phyloP scores from a whole-genome alignment of 257 asterid species.

The Solanum corneliomulleri region DNA sequence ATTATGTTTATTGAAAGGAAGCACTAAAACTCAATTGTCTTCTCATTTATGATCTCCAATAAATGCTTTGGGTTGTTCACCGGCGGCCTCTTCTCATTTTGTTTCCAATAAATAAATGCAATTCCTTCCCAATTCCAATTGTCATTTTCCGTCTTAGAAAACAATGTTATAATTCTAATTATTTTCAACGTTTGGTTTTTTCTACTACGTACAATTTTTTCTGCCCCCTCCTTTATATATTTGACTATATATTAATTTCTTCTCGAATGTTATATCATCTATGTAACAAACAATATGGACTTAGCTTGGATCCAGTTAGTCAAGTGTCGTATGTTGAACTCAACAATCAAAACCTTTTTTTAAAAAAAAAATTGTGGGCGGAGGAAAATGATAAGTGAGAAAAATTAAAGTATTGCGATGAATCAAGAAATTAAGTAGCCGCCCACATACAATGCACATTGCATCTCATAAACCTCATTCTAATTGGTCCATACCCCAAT shows the following conservation, averaged over 20 bases:
- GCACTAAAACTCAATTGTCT: not conserved
- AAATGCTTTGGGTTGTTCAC: constrained; percentile 19
- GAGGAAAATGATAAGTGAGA: not conserved
- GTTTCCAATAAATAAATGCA: not conserved
- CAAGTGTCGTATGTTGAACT: not conserved
- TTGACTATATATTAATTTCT: not conserved
- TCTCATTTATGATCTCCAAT: not conserved
- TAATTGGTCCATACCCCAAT: not conserved
- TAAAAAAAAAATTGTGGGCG: not conserved
- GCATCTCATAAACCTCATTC: not conserved
- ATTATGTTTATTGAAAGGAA: not conserved
- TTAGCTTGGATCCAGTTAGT: not conserved
- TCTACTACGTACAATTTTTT: not conserved
- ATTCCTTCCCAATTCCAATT: not conserved
- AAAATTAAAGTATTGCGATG: not conserved
- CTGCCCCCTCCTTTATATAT: not conserved
- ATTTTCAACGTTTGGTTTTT: not conserved
- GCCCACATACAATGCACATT: not conserved
- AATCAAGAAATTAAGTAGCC: not conserved
- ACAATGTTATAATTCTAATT: not conserved
- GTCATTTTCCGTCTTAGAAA: not conserved
- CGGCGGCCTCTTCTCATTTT: not conserved
- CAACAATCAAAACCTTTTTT: not conserved
- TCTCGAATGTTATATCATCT: not conserved
- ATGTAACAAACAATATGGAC: not conserved